These are phyloP conservation scores for Gaeumannomyces sp. DNA, from an alignment of 2,329 filamentous ascomycete genomes.

Conservation along the genomic window DNA sequence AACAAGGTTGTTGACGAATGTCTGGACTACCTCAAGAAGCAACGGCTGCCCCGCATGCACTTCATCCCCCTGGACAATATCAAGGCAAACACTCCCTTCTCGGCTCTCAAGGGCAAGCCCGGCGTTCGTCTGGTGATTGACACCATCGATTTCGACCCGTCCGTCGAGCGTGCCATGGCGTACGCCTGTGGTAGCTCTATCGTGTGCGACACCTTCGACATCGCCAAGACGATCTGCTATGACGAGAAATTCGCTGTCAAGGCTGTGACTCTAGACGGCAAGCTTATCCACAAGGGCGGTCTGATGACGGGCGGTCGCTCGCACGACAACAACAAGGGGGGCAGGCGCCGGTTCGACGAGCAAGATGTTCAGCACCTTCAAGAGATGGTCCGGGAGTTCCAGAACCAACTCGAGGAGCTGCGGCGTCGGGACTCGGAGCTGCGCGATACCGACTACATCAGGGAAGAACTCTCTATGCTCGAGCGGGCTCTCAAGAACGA, in stretches of 20 bases:
- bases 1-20: constrained; percentile 93
- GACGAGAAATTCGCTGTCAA: constrained; percentile 81
- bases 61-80: constrained; percentile 98
- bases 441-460: constrained; percentile 71
- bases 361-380: constrained; percentile 81
- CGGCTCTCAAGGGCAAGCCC: constrained; percentile 81
- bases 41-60: constrained; percentile 79
- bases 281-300: constrained; percentile 92
- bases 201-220: constrained; percentile 80
- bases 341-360: constrained; percentile 81
- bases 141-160: constrained; percentile 86
- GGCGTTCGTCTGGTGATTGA: constrained; percentile 88
- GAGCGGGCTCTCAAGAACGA: constrained; percentile 68
- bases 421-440: constrained; percentile 72
- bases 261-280: constrained; percentile 91
- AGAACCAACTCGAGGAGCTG: constrained; percentile 42
- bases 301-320: constrained; percentile 94
- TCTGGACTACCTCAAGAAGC: constrained; percentile 88
- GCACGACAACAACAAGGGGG: constrained; percentile 63
- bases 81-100: constrained; percentile 86
- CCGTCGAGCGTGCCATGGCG: constrained; percentile 84
- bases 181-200: constrained; percentile 94
- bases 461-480: constrained; percentile 71
- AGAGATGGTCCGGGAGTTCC: constrained; percentile 45
- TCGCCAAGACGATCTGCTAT: constrained; percentile 87